Evolutionary conservation across 306 rosid species (phyloP), one percentile per base, ranked within the genome.

Genomic region (Dalbergia cultrata): DNA sequence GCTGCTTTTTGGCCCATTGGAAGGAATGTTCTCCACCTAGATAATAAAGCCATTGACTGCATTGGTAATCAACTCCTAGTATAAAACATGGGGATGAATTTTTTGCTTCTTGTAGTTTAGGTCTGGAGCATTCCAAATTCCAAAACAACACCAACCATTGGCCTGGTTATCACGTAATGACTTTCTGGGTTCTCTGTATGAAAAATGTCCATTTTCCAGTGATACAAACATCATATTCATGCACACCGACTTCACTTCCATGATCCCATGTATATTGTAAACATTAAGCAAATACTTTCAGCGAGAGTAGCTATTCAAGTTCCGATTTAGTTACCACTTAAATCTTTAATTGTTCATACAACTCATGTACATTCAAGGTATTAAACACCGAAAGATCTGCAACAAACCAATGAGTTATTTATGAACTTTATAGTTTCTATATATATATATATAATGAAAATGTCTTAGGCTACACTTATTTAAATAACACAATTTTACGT

Each of bases 61-160:
- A 12, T 34, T 54, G 75, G 52, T 75, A 33, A 43, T 69, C 39
- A 54, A 39, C 75, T 67, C 49, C 47, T 62, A 33, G 78, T 70
- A 61, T 61, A 76, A 45, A 72, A 44, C 49, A 45, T 11, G 31
- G 26, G 6, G 74, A 35, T 22, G 21, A 60, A 11, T 16, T 67
- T 67, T 52, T 64, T 52, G 72, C 67, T 72, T 59, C 45, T 63
- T 81, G 47, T 75, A 70, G 72, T 66, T 80, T 86, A 76, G 72
- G 54, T 60, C 56, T 76, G 59, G 72, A 60, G 59, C 31, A 37
- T 7, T 37, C 7, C 7, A 37, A 7, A 72, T 76, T 76, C 57
- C 44, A 61, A 67, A 80, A 21, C 33, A 9, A 50, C 61, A 60
- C 67, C 60, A 57, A 50, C 34, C 70, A 70, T 82, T 47, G 26